Conservation (phyloP, 345 rosid genomes). For the Salix koriyanagi region DNA sequence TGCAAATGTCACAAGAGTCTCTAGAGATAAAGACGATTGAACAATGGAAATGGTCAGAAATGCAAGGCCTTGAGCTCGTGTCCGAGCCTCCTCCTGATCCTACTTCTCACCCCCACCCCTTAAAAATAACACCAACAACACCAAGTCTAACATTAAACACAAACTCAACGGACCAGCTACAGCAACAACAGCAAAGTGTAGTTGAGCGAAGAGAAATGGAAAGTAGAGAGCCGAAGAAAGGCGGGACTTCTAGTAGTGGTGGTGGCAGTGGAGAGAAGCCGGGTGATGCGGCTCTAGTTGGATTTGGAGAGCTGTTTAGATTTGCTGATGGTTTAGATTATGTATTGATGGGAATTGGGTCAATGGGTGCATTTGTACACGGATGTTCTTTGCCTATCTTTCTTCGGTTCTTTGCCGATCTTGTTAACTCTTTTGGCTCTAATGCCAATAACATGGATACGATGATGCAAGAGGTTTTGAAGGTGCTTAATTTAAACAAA, state of each 20-base stretch:
- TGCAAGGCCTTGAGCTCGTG: slow-evolving; percentile 95
- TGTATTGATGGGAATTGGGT: slow-evolving; percentile 91
- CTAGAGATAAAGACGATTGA: slow-evolving; percentile 65
- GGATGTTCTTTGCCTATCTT: slow-evolving; percentile 92
- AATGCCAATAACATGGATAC: slow-evolving; percentile 81
- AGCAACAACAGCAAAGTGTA: slow-evolving; percentile 8
- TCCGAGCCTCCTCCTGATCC: slow-evolving; percentile 27
- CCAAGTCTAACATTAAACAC: slow-evolving; percentile 14
- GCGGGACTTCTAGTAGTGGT: slow-evolving; percentile 1
- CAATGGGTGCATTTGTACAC: slow-evolving; percentile 88
- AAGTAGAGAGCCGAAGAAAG: slow-evolving; percentile 37
- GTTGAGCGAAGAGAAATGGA: slow-evolving; percentile 51
- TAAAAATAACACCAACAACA: slow-evolving; percentile 12
- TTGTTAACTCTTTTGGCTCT: slow-evolving; percentile 96
- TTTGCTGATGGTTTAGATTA: slow-evolving; percentile 94
- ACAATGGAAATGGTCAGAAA: slow-evolving; percentile 96
- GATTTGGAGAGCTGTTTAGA: slow-evolving; percentile 82
- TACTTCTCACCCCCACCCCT: slow-evolving; percentile 24
- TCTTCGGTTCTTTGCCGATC: slow-evolving; percentile 96
- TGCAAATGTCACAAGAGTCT: slow-evolving; percentile 80
- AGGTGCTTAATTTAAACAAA: slow-evolving; percentile 38
- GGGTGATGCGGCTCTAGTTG: slow-evolving; percentile 50
- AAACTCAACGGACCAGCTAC: slow-evolving; percentile 13
- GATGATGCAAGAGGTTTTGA: slow-evolving; percentile 96
- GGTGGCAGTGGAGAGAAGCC: slow-evolving; percentile 38